A percentile compares a stretch with the other conserved stretches of the same genome.
Conservation (phyloP, 1,139 yeast genomes). For the Scheffersomyces parashehatae region DNA sequence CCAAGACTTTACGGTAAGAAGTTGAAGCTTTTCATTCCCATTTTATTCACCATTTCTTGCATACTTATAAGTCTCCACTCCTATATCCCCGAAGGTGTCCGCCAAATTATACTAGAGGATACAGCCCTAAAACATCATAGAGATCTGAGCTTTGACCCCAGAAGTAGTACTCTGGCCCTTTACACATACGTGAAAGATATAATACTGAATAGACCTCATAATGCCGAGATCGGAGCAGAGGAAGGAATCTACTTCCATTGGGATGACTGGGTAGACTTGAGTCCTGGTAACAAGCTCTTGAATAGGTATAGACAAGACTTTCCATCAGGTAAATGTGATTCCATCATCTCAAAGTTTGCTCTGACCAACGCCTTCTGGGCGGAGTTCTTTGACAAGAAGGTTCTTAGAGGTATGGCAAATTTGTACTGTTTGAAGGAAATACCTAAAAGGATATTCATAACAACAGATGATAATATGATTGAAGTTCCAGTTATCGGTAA, state of each 20-base stretch:
- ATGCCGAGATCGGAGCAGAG: conserved; percentile 10
- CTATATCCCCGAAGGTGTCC: too few relatives aligned
- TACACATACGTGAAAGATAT: conserved; percentile 13
- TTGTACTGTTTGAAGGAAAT: conserved; percentile 35
- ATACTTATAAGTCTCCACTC: too few relatives aligned
- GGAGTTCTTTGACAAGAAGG: conserved; percentile 36
- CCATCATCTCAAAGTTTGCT: conserved; percentile 22
- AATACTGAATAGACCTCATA: conserved; percentile 4
- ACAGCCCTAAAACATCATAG: conserved; percentile 26
- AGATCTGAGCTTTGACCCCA: conserved; percentile 29
- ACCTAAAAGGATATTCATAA: conserved; percentile 28
- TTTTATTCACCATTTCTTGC: too few relatives aligned
- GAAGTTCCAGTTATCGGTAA: conserved; percentile 33
- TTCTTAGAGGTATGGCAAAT: conserved; percentile 35
- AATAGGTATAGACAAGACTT: conserved; percentile 15
- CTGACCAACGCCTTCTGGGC: conserved; percentile 36
- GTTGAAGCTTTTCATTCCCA: too few relatives aligned
- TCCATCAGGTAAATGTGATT: conserved; percentile 29
- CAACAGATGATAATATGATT: conserved; percentile 26
- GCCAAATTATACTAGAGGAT: too few relatives aligned
- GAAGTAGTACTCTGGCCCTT: conserved; percentile 21
- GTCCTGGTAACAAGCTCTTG: conserved; percentile 25
- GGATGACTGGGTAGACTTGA: conserved; percentile 45
- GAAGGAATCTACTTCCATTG: conserved; percentile 39
- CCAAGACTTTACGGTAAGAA: too few relatives aligned